phyloP scores from a whole-genome alignment of 2,329 filamentous ascomycete genomes.

The Stagonosporopsis cucurbitacearum region DNA sequence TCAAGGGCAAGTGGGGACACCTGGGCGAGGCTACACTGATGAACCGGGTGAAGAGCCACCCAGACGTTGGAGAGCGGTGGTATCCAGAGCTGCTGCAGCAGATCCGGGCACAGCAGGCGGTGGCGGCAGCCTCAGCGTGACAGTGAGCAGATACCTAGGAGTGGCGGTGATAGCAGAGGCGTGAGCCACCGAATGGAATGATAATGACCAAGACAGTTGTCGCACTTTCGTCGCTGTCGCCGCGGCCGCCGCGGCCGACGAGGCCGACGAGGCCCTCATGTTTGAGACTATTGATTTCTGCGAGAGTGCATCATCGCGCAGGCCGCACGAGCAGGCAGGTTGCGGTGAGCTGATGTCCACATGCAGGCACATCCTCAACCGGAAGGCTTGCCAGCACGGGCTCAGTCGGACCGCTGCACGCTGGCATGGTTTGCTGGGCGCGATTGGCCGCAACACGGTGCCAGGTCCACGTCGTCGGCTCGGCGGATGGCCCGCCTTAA shows the following conservation, averaged over 20 bases:
- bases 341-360: slow-evolving; percentile 21
- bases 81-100: slow-evolving; percentile 55
- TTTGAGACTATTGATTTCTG: slow-evolving; percentile 16
- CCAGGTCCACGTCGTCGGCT: slow-evolving; percentile 21
- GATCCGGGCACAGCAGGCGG: slow-evolving; percentile 52
- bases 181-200: not conserved
- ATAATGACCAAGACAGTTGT: slow-evolving; percentile 2
- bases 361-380: slow-evolving; percentile 2
- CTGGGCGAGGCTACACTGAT: slow-evolving; percentile 83
- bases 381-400: slow-evolving; percentile 17
- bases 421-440: not conserved
- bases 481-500: slow-evolving; percentile 17
- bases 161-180: not conserved
- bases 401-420: not conserved
- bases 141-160: no score
- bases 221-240: not conserved
- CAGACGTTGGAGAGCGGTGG: slow-evolving; percentile 83
- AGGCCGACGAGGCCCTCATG: slow-evolving; percentile 1
- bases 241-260: no score
- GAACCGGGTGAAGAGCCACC: slow-evolving; percentile 86
- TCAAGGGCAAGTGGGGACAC: slow-evolving; percentile 68
- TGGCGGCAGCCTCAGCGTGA: slow-evolving; percentile 3
- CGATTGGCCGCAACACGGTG: slow-evolving; percentile 11
- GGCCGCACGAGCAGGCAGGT: slow-evolving; percentile 7
- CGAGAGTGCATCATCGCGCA: slow-evolving; percentile 14